Evolutionary conservation across 345 rosid genomes (phyloP).

Genomic region (Syzygium oleosum): DNA sequence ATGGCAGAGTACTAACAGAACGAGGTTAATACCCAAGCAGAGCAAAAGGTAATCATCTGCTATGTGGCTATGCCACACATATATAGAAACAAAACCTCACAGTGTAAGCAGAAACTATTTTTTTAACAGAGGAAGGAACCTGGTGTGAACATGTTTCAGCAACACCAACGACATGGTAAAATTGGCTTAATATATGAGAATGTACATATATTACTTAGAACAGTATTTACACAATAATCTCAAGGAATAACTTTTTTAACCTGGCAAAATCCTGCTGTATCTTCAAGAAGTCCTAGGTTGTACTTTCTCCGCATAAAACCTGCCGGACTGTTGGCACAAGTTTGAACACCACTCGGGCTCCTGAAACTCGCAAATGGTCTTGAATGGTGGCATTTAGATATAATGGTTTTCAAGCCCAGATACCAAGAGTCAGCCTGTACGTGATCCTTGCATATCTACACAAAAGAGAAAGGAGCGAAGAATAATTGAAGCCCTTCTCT

Average conservation of each 20-base stretch:
- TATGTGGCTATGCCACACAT: background rate
- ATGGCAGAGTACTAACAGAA: background rate
- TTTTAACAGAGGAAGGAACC: background rate
- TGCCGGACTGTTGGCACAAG: slow-evolving; percentile 67
- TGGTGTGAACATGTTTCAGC: background rate
- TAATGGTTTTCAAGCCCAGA: slow-evolving; percentile 58
- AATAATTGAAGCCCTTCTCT: background rate
- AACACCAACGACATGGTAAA: background rate
- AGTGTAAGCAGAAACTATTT: background rate
- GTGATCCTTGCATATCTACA: slow-evolving; percentile 76
- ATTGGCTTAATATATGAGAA: background rate
- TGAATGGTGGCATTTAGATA: slow-evolving; percentile 31
- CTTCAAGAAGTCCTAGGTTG: slow-evolving; percentile 57
- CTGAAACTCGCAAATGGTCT: slow-evolving; percentile 22
- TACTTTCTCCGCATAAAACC: slow-evolving; percentile 57
- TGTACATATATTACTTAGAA: background rate
- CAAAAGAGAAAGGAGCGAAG: background rate
- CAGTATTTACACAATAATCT: background rate
- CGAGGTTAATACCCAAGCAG: background rate
- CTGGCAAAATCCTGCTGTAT: slow-evolving; percentile 39
- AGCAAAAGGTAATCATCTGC: background rate
- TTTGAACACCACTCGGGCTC: slow-evolving; percentile 40
- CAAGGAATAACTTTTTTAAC: slow-evolving; percentile 15
- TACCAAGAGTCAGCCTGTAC: slow-evolving; percentile 68
- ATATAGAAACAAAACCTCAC: background rate